These are phyloP conservation scores for Acephala macrosclerotiorum DNA, from an alignment of 2,329 filamentous ascomycete species.

Conservation along the genomic window DNA sequence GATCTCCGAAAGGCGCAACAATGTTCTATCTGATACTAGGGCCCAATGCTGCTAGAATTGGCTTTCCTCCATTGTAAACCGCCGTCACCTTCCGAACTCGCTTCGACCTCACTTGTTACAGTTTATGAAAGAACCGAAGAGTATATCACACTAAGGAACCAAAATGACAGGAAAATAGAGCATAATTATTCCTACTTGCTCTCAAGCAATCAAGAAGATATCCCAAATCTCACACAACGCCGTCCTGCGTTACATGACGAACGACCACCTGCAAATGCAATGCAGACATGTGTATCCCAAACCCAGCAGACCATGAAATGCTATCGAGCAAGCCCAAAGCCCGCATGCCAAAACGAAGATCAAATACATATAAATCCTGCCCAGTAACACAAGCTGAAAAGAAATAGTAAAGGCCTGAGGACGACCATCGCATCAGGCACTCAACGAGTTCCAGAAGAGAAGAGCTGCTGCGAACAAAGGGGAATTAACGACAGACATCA, in stretches of 20 bases:
- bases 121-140: neutral
- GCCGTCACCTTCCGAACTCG: neutral
- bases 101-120: too few relatives aligned
- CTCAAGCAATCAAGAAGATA: slow-evolving; percentile 15
- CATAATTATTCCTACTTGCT: slow-evolving; percentile 31
- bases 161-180: slow-evolving; percentile 13
- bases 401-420: slow-evolving; percentile 24
- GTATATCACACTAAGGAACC: neutral
- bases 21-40: too few relatives aligned
- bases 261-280: slow-evolving; percentile 36
- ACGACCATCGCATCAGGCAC: slow-evolving; percentile 14
- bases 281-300: slow-evolving; percentile 37
- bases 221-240: slow-evolving; percentile 22
- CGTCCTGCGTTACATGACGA: slow-evolving; percentile 21
- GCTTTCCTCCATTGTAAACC: too few relatives aligned
- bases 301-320: slow-evolving; percentile 33
- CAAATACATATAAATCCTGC: slow-evolving; percentile 27
- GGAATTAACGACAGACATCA: slow-evolving; percentile 27
- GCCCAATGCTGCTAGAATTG: too few relatives aligned
- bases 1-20: neutral
- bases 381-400: slow-evolving; percentile 25
- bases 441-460: slow-evolving; percentile 19
- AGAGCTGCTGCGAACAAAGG: slow-evolving; percentile 11
- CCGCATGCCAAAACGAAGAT: slow-evolving; percentile 33
- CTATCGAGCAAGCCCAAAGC: slow-evolving; percentile 29